These are phyloP conservation scores for Rhizopus microsporus DNA, from an alignment of 371 early-diverging fungal species.

Conservation along the genomic window DNA sequence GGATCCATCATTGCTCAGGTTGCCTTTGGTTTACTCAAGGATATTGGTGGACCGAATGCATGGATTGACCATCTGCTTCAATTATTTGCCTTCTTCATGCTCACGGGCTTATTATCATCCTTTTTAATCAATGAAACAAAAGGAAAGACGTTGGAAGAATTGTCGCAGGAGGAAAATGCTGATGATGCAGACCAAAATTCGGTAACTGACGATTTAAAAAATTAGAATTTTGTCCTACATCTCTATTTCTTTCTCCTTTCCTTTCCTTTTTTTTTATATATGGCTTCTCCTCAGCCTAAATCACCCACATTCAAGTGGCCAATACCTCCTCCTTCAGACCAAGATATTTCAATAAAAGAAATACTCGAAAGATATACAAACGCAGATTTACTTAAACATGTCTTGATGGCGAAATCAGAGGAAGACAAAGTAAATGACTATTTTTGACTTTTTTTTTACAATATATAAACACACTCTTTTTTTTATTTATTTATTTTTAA, in stretches of 20 bases:
- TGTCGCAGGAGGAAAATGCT: slow-evolving; percentile 8
- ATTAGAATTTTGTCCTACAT: background rate
- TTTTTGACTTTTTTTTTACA: background rate
- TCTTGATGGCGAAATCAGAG: slow-evolving; percentile 49
- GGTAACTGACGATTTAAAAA: background rate
- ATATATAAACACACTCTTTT: background rate
- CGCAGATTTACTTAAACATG: slow-evolving; percentile 43
- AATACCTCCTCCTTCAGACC: slow-evolving; percentile 14
- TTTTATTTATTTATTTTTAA: slow-evolving; percentile 1
- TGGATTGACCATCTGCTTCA: slow-evolving; percentile 69
- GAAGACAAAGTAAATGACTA: slow-evolving; percentile 48
- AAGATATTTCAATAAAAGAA: slow-evolving; percentile 44
- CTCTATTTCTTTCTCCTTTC: background rate
- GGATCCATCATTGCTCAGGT: slow-evolving; percentile 83
- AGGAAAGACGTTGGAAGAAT: slow-evolving; percentile 47
- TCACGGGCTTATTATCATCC: slow-evolving; percentile 67
- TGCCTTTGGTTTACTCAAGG: slow-evolving; percentile 72
- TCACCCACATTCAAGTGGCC: slow-evolving; percentile 28
- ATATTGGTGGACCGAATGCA: slow-evolving; percentile 64
- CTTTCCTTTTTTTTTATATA: slow-evolving; percentile 4
- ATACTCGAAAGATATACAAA: slow-evolving; percentile 44
- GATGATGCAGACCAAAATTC: too few species aligned
- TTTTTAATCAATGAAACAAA: slow-evolving; percentile 51
- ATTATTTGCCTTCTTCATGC: slow-evolving; percentile 79
- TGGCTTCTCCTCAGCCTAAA: slow-evolving; percentile 12